A percentile compares a stretch with the other conserved stretches of the same genome.
These are phyloP conservation scores for Citrullus colocynthis DNA, from an alignment of 306 rosid genomes.

Conservation along the genomic window DNA sequence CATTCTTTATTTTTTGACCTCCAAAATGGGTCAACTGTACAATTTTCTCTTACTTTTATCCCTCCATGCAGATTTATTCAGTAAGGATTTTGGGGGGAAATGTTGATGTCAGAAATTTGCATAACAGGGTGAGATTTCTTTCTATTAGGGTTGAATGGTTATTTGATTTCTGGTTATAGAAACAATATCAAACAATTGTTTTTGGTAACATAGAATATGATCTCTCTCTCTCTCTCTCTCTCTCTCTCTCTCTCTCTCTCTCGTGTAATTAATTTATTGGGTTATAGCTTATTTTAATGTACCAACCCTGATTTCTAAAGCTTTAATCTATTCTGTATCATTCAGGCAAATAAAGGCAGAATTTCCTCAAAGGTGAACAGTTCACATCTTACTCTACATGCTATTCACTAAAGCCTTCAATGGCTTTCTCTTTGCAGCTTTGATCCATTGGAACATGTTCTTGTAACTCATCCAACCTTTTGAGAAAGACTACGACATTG, in stretches of 20 bases:
- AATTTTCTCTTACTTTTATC: neutral
- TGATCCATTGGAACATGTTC: neutral
- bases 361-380: constrained; percentile 8
- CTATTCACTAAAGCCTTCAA: neutral
- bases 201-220: too few species aligned
- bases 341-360: constrained; percentile 1
- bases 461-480: neutral
- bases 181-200: neutral
- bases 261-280: too few species aligned
- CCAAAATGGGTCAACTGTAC: too few species aligned
- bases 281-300: neutral
- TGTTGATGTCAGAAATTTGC: neutral
- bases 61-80: constrained; percentile 1
- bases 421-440: neutral
- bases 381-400: neutral
- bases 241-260: too few species aligned
- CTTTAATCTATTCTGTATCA: neutral
- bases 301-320: neutral
- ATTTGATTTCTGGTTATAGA: neutral
- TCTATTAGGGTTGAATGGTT: neutral
- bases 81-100: neutral
- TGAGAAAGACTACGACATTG: neutral
- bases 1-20: too few species aligned
- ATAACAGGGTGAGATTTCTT: neutral
- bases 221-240: too few species aligned